Evolutionary conservation across 75 land plant species (phyloP).

Genomic region (Selaginella moellendorffii): DNA sequence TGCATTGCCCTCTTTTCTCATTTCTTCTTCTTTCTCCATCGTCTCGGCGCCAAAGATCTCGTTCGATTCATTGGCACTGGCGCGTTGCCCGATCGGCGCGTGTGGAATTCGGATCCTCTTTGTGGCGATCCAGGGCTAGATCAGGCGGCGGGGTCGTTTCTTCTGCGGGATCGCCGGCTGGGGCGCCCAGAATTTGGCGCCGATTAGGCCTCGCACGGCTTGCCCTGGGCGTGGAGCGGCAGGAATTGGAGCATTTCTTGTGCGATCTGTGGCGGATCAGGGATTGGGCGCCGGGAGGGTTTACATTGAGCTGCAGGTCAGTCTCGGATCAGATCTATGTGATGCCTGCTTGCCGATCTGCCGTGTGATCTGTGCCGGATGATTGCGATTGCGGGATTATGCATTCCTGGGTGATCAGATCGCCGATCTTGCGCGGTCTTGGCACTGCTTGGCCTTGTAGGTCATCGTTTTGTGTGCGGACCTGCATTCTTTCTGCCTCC

Average conservation of each 20-base stretch:
- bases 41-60: neutral
- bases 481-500: neutral
- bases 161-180: too few relatives aligned
- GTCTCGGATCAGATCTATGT: neutral
- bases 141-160: too few relatives aligned
- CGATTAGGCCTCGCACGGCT: too few relatives aligned
- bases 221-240: neutral
- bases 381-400: neutral
- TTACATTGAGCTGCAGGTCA: neutral
- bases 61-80: too few relatives aligned
- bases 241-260: neutral
- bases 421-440: neutral
- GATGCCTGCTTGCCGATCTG: neutral
- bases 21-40: neutral
- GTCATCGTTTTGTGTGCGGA: neutral
- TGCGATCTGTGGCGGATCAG: neutral
- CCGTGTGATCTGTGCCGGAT: neutral
- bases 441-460: neutral
- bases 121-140: too few relatives aligned
- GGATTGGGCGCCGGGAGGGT: neutral
- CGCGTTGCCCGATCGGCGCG: neutral
- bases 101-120: neutral
- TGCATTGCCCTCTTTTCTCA: neutral
- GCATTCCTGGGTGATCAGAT: neutral
- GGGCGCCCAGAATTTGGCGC: too few relatives aligned